phyloP scores from a whole-genome alignment of 2,329 filamentous ascomycete species.

The Grosmannia penicillata region DNA sequence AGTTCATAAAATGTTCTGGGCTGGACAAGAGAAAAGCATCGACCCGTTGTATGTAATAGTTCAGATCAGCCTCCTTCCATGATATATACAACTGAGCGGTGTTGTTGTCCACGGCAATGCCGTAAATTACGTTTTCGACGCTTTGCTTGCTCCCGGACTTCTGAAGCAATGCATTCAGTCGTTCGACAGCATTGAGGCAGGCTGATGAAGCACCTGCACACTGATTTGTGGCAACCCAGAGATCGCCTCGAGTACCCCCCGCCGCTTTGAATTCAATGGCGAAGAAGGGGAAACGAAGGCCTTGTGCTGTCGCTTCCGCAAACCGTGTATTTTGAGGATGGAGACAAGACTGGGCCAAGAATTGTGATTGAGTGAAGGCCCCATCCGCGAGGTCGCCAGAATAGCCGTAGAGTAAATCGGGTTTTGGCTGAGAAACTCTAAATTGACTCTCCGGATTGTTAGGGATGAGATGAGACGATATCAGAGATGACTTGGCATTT shows the following conservation, averaged over 20 bases:
- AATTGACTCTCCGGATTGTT: conserved; percentile 2
- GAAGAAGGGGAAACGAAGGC: conserved; percentile 8
- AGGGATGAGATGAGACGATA: background rate
- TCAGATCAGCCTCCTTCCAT: background rate
- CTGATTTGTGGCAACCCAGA: conserved; percentile 3
- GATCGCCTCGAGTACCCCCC: conserved; percentile 3
- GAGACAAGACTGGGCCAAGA: background rate
- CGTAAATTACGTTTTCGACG: background rate
- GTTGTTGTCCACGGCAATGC: background rate
- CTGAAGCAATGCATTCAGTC: background rate
- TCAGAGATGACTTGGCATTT: background rate
- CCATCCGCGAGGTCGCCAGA: background rate
- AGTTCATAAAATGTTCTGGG: background rate
- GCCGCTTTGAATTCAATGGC: conserved; percentile 8
- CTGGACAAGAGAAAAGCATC: background rate
- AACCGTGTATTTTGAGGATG: background rate
- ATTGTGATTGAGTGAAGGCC: conserved; percentile 4
- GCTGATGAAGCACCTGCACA: conserved; percentile 6
- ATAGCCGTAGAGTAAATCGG: conserved; percentile 6
- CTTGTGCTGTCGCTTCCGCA: background rate
- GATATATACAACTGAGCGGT: background rate
- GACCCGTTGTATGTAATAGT: background rate
- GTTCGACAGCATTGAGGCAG: conserved; percentile 5
- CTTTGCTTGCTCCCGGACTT: background rate
- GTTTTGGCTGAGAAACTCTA: conserved; percentile 4